Conservation (phyloP, 1,284 basidiomycete species). For the Boletus subluridellus region DNA sequence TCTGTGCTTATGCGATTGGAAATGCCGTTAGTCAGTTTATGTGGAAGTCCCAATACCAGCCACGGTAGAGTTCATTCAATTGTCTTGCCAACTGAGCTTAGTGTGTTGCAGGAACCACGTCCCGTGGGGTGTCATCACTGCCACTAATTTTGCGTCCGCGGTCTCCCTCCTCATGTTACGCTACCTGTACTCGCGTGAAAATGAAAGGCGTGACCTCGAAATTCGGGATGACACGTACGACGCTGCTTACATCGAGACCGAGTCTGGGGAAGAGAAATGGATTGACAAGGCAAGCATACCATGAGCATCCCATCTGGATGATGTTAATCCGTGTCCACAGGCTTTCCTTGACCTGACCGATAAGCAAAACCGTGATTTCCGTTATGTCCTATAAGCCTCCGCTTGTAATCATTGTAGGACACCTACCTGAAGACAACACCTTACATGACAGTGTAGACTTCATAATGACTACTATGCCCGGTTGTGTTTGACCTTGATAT, state of each 20-base stretch:
- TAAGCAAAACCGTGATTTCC: conserved; percentile 57
- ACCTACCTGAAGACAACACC: not conserved
- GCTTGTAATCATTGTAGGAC: not conserved
- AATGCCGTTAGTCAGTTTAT: conserved; percentile 73
- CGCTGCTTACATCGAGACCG: conserved; percentile 56
- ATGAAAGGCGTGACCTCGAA: conserved; percentile 57
- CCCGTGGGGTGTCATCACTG: conserved; percentile 66
- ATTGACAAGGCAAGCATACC: conserved; percentile 55
- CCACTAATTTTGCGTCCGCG: conserved; percentile 52
- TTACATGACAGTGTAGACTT: conserved; percentile 12
- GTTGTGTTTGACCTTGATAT: conserved; percentile 80
- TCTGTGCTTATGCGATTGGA: conserved; percentile 69
- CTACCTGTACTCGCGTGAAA: conserved; percentile 60
- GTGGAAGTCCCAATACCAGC: conserved; percentile 69
- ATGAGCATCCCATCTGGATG: conserved; percentile 2
- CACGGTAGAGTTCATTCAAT: conserved; percentile 45
- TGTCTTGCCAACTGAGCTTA: conserved; percentile 2
- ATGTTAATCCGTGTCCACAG: conserved; percentile 27
- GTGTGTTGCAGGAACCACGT: conserved; percentile 49
- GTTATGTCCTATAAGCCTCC: conserved; percentile 45
- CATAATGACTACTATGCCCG: conserved; percentile 37
- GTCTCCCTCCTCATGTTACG: conserved; percentile 57
- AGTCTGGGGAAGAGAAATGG: conserved; percentile 49
- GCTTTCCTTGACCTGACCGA: conserved; percentile 70
- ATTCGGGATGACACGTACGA: conserved; percentile 58